phyloP scores from a whole-genome alignment of 768 basidiomycete genomes.

The Cubamyces lactineus region DNA sequence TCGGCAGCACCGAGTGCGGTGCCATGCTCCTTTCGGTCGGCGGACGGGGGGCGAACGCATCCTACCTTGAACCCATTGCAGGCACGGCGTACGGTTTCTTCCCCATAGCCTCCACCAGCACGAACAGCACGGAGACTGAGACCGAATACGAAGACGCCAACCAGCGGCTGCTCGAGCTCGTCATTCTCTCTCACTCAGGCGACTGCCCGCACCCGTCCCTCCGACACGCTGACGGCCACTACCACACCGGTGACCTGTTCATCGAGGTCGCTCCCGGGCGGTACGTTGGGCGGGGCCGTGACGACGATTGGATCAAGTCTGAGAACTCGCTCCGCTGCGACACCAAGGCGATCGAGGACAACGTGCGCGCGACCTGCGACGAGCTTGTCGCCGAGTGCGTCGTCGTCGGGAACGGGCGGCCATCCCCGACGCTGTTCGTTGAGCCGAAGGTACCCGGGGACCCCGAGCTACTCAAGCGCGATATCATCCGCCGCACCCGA shows the following conservation, averaged over 20 bases:
- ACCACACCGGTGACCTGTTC: conserved; percentile 85
- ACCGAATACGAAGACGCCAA: conserved; percentile 55
- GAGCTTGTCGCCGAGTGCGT: conserved; percentile 72
- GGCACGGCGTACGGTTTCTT: conserved; percentile 70
- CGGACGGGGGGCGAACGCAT: conserved; percentile 52
- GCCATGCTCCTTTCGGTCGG: conserved; percentile 68
- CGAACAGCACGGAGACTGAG: conserved; percentile 35
- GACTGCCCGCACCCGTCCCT: conserved; percentile 70
- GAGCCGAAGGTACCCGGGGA: conserved; percentile 54
- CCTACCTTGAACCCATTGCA: conserved; percentile 59
- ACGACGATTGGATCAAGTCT: conserved; percentile 88
- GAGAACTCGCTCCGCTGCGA: conserved; percentile 80
- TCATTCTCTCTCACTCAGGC: conserved; percentile 65
- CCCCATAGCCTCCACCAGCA: conserved; percentile 47
- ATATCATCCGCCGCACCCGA: conserved; percentile 72
- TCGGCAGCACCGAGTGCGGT: conserved; percentile 82
- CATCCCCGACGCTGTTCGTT: conserved; percentile 76
- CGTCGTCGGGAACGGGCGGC: conserved; percentile 76
- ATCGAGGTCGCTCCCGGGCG: conserved; percentile 58
- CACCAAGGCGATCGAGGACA: conserved; percentile 82
- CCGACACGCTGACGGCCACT: conserved; percentile 65
- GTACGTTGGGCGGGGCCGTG: conserved; percentile 70
- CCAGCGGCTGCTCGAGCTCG: conserved; percentile 63
- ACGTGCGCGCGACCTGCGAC: conserved; percentile 65
- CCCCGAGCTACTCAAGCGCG: conserved; percentile 62